phyloP scores from a whole-genome alignment of 2,329 filamentous ascomycete species.

The Balansia obtecta region DNA sequence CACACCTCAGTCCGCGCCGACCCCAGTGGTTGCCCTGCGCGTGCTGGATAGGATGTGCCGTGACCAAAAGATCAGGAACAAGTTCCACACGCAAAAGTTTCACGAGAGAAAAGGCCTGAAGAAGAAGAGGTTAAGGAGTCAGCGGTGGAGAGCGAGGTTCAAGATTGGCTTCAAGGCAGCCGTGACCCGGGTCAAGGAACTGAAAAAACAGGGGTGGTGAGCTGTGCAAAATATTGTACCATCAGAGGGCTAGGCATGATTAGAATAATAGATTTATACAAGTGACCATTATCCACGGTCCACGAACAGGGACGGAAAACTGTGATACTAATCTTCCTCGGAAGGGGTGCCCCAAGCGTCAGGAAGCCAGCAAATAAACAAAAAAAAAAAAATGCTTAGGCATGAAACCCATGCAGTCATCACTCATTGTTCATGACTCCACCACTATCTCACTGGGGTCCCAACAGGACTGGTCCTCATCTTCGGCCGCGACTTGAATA shows the following conservation, averaged over 20 bases:
- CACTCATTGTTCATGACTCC: neutral
- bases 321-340: neutral
- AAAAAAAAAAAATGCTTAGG: neutral
- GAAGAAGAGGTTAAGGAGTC: conserved; percentile 59
- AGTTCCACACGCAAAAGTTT: conserved; percentile 48
- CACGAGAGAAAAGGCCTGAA: conserved; percentile 67
- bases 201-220: conserved; percentile 72
- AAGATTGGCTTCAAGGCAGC: conserved; percentile 54
- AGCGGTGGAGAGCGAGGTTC: conserved; percentile 60
- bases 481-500: conserved; percentile 76
- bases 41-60: conserved; percentile 26
- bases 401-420: neutral
- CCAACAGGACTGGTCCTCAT: conserved; percentile 62
- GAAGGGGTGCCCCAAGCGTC: no score
- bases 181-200: conserved; percentile 50
- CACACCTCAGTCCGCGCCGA: conserved; percentile 19
- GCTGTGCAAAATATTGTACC: neutral
- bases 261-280: neutral
- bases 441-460: conserved; percentile 30
- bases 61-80: conserved; percentile 44
- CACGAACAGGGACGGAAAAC: neutral
- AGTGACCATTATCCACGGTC: neutral
- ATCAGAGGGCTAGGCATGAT: neutral
- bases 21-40: conserved; percentile 31
- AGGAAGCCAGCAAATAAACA: neutral